Conservation (phyloP, 495 filamentous ascomycete genomes). For the Diplogelasinospora grovesii region DNA sequence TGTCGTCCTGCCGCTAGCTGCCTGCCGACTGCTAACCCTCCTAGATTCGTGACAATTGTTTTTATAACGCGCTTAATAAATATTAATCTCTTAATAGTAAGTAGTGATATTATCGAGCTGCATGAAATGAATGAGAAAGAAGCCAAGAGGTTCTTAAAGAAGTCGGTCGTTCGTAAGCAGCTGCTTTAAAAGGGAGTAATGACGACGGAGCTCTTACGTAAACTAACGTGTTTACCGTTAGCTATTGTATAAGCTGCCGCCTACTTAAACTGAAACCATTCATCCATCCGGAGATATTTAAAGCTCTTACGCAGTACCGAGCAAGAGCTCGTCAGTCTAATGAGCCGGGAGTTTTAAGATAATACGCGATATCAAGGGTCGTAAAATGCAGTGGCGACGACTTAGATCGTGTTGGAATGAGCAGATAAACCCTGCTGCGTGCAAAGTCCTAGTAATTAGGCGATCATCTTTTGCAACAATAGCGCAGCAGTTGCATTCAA, state of each 20-base stretch:
- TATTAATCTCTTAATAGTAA: too few relatives aligned
- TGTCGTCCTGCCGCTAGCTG: too few relatives aligned
- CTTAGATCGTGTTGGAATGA: too few relatives aligned
- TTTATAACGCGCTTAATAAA: conserved; percentile 30
- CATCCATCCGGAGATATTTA: conserved; percentile 36
- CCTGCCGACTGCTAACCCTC: too few relatives aligned
- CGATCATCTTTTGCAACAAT: too few relatives aligned
- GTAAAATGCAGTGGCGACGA: conserved; percentile 50
- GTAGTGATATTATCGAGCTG: conserved; percentile 20
- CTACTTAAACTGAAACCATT: conserved; percentile 38
- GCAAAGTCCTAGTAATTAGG: too few relatives aligned
- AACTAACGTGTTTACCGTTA: conserved; percentile 36
- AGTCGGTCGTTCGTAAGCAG: conserved; percentile 12
- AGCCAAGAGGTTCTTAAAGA: conserved; percentile 14
- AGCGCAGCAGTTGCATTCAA: too few relatives aligned
- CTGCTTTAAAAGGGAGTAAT: background rate
- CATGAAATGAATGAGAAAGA: conserved; percentile 21
- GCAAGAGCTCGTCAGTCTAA: conserved; percentile 29
- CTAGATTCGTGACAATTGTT: too few relatives aligned
- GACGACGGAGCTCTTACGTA: conserved; percentile 18
- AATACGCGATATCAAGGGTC: conserved; percentile 33
- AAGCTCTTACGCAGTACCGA: conserved; percentile 36
- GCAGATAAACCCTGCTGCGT: too few relatives aligned
- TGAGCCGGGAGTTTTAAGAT: conserved; percentile 48
- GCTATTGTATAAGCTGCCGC: conserved; percentile 42